These are phyloP conservation scores for Calonectria multiphialidica DNA, from an alignment of 2,329 filamentous ascomycete species.

Conservation along the genomic window DNA sequence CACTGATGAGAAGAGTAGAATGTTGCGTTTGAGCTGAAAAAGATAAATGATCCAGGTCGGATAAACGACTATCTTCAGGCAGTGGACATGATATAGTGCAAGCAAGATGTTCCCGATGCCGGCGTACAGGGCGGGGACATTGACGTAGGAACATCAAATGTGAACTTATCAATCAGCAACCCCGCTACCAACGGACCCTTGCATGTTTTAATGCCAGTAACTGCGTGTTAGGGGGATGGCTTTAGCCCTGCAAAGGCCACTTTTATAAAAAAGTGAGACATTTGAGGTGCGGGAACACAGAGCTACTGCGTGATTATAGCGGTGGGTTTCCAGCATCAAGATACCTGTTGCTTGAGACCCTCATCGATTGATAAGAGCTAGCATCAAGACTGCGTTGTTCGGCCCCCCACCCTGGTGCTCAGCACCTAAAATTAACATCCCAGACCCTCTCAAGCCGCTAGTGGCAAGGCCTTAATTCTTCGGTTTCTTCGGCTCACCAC, in stretches of 20 bases:
- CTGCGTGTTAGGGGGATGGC: no score
- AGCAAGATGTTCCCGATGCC: slow-evolving; percentile 1
- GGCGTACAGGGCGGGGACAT: neutral
- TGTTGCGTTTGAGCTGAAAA: neutral
- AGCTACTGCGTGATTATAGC: neutral
- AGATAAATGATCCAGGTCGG: neutral
- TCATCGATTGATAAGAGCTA: slow-evolving; percentile 5
- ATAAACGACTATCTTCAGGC: neutral
- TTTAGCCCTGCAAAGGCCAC: neutral
- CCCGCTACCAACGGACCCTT: neutral
- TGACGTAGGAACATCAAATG: neutral
- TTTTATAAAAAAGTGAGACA: neutral
- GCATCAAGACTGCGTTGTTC: neutral
- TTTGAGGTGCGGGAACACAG: neutral
- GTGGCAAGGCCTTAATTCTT: neutral
- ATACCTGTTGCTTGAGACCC: neutral
- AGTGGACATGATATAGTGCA: neutral
- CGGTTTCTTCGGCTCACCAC: neutral
- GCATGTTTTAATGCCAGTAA: neutral
- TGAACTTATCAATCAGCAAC: slow-evolving; percentile 1
- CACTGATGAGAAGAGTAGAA: no score
- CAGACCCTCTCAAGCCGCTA: neutral
- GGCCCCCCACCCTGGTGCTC: neutral
- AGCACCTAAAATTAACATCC: slow-evolving; percentile 13
- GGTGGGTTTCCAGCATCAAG: no score